Percentiles rank a stretch among this genome's conserved stretches.
Conservation (phyloP, 805 yeast genomes). For the Tetrapisispora fleetii region DNA sequence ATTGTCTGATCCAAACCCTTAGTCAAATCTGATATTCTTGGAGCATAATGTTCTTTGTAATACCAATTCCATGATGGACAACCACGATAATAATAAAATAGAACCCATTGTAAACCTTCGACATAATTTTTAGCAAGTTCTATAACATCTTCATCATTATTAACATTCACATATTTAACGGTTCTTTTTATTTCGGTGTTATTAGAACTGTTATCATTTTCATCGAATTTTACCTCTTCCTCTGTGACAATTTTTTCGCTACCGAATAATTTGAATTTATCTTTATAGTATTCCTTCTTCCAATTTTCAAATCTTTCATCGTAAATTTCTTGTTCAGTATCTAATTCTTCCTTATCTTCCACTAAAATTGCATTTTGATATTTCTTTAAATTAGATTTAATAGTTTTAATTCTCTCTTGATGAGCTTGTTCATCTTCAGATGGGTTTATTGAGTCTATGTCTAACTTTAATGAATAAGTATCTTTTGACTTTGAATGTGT, state of each 20-base stretch:
- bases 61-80: slow-evolving; percentile 96
- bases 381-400: slow-evolving; percentile 47
- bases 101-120: slow-evolving; percentile 96
- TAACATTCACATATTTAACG: slow-evolving; percentile 15
- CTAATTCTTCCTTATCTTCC: slow-evolving; percentile 45
- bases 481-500: slow-evolving; percentile 52
- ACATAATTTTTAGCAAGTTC: slow-evolving; percentile 70
- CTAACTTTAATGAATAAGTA: slow-evolving; percentile 50
- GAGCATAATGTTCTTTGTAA: slow-evolving; percentile 82
- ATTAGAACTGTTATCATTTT: background rate
- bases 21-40: slow-evolving; percentile 80
- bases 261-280: slow-evolving; percentile 54
- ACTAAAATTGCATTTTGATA: slow-evolving; percentile 53
- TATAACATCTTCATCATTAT: slow-evolving; percentile 48
- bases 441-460: slow-evolving; percentile 65
- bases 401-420: slow-evolving; percentile 39
- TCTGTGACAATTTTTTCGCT: slow-evolving; percentile 25
- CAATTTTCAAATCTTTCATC: slow-evolving; percentile 65
- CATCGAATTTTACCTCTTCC: background rate
- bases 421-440: slow-evolving; percentile 59
- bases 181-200: background rate
- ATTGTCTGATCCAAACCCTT: slow-evolving; percentile 59
- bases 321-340: slow-evolving; percentile 51
- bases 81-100: slow-evolving; percentile 82
- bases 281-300: slow-evolving; percentile 78